A percentile compares a stretch with the other conserved stretches of the same genome.
phyloP scores from a whole-genome alignment of 75 land plant species.

The Pseudotsuga menziesii region DNA sequence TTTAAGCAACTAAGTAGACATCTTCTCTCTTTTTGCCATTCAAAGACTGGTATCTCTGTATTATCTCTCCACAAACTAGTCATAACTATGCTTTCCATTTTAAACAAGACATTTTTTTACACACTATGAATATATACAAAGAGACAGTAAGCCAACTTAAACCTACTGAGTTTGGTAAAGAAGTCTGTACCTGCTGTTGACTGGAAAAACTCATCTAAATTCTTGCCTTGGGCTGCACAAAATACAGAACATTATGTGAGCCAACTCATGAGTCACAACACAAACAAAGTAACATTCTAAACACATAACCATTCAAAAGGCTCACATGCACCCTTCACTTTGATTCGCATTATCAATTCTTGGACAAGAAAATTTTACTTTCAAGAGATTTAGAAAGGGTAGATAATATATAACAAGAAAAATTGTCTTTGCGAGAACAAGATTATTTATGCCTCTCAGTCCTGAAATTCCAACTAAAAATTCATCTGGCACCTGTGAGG shows the following conservation, averaged over 20 bases:
- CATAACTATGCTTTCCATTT: background rate
- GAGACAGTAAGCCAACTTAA: background rate
- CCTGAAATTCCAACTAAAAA: background rate
- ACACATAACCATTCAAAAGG: background rate
- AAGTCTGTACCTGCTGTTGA: constrained; percentile 38
- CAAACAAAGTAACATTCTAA: background rate
- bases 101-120: background rate
- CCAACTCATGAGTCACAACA: too few relatives aligned
- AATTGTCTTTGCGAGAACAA: background rate
- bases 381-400: background rate
- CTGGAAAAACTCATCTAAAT: constrained; percentile 48
- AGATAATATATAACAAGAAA: background rate
- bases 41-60: background rate
- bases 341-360: background rate
- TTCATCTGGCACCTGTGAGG: background rate
- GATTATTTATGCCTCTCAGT: background rate
- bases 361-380: background rate
- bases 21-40: background rate
- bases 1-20: background rate
- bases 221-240: constrained; percentile 45
- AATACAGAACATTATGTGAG: constrained; percentile 4
- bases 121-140: background rate
- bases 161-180: background rate
- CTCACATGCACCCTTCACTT: background rate
- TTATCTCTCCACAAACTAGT: too few relatives aligned